Evolutionary conservation across 2,329 filamentous ascomycete genomes (phyloP).

Genomic region (Trichoderma arundinaceum): DNA sequence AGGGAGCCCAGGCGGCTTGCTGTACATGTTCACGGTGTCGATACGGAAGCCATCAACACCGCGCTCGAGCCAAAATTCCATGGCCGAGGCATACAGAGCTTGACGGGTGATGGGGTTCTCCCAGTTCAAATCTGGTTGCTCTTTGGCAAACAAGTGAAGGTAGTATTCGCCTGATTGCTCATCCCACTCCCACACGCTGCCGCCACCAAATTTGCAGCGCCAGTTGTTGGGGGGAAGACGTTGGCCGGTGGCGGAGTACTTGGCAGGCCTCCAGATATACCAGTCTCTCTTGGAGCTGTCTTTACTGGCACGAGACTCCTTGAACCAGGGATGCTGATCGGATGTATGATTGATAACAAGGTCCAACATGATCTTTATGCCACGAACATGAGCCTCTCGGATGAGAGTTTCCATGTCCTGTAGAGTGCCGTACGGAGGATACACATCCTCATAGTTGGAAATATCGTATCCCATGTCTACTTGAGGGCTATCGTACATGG

Average conservation of each 20-base stretch:
- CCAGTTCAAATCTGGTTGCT: constrained; percentile 89
- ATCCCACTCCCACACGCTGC: constrained; percentile 73
- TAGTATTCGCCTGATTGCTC: constrained; percentile 77
- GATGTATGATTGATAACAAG: constrained; percentile 81
- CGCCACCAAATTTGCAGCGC: constrained; percentile 65
- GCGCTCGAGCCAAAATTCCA: constrained; percentile 79
- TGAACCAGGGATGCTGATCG: constrained; percentile 74
- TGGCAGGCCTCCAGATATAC: constrained; percentile 66
- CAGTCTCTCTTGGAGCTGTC: constrained; percentile 70
- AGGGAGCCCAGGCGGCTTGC: constrained; percentile 63
- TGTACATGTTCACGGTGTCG: constrained; percentile 76
- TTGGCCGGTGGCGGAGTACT: constrained; percentile 60
- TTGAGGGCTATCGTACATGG: constrained; percentile 68
- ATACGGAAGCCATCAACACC: constrained; percentile 77
- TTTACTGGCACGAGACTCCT: constrained; percentile 65
- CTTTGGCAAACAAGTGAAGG: constrained; percentile 73
- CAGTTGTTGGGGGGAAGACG: constrained; percentile 78
- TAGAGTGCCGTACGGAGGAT: constrained; percentile 69
- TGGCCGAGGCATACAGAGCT: constrained; percentile 72
- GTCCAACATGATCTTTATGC: constrained; percentile 75
- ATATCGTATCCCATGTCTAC: constrained; percentile 75
- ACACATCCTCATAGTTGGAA: constrained; percentile 69
- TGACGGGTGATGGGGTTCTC: constrained; percentile 70
- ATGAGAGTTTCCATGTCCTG: constrained; percentile 69
- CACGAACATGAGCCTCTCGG: constrained; percentile 62